Conservation (phyloP, 306 rosid species). For the Quercus alba region DNA sequence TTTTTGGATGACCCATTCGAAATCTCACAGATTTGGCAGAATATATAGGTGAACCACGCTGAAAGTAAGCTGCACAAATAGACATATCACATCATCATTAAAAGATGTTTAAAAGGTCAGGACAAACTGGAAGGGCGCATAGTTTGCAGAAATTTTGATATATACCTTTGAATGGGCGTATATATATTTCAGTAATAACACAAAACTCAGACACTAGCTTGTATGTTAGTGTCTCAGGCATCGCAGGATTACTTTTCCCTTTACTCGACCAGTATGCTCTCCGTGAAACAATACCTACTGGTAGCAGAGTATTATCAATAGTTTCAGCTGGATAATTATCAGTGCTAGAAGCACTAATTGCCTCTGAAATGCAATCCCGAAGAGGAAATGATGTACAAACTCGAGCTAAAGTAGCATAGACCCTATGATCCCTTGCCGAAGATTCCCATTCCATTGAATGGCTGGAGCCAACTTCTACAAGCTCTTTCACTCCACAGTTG, state of each 20-base stretch:
- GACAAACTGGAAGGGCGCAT: conserved; percentile 12
- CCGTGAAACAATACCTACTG: conserved; percentile 13
- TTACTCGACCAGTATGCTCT: conserved; percentile 84
- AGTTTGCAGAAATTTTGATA: conserved; percentile 12
- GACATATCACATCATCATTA: conserved; percentile 21
- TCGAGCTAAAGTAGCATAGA: conserved; percentile 49
- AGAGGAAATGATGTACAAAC: conserved; percentile 22
- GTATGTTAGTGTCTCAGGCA: conserved; percentile 83
- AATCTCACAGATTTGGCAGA: conserved; percentile 74
- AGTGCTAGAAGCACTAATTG: conserved; percentile 86
- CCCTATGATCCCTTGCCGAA: conserved; percentile 57
- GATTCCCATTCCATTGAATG: conserved; percentile 46
- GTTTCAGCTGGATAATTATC: conserved; percentile 79
- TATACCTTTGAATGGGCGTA: conserved; percentile 79
- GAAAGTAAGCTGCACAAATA: conserved; percentile 58
- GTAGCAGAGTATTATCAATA: conserved; percentile 66
- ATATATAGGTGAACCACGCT: conserved; percentile 63
- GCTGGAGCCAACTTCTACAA: conserved; percentile 61
- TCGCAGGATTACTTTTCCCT: conserved; percentile 61
- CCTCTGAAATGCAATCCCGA: conserved; percentile 45
- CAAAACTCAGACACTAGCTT: conserved; percentile 62
- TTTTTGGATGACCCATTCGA: conserved; percentile 60
- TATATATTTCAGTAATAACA: conserved; percentile 56
- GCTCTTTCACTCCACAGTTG: conserved; percentile 30
- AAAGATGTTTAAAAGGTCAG: neutral